Percentiles rank a stretch among this genome's conserved stretches.
phyloP scores from a whole-genome alignment of 23 red algal species.

The Agarophyton chilense region DNA sequence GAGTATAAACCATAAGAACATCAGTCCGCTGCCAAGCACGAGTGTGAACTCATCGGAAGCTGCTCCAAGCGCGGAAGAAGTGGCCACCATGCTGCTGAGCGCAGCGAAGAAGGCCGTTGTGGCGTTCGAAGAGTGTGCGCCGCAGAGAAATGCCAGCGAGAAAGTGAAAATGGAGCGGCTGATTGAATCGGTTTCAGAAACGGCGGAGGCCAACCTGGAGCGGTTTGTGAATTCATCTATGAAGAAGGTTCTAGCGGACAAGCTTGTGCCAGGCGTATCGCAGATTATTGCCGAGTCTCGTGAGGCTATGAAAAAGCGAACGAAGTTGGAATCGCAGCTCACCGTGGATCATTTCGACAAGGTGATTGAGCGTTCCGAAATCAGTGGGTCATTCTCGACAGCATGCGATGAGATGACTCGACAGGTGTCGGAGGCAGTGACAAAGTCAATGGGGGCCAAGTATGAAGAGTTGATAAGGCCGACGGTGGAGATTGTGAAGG shows the following conservation, averaged over 20 bases:
- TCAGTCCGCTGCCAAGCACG: background rate
- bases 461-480: conserved; percentile 64
- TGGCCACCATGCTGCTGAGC: conserved; percentile 19
- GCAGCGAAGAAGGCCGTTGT: conserved; percentile 52
- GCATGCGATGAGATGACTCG: conserved; percentile 66
- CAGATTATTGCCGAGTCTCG: conserved; percentile 61
- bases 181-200: conserved; percentile 58
- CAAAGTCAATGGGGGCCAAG: conserved; percentile 45
- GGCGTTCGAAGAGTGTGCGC: conserved; percentile 42
- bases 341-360: conserved; percentile 45
- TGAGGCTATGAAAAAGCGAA: conserved; percentile 36
- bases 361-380: conserved; percentile 35
- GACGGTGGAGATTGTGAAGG: conserved; percentile 33
- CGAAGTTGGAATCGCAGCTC: conserved; percentile 51
- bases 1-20: background rate
- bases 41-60: background rate
- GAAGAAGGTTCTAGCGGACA: conserved; percentile 60
- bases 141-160: conserved; percentile 41
- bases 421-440: conserved; percentile 57
- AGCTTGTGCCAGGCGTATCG: conserved; percentile 65
- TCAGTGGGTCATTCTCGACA: conserved; percentile 27
- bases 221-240: conserved; percentile 71
- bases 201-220: conserved; percentile 55
- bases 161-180: conserved; percentile 60
- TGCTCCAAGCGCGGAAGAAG: conserved; percentile 27